A percentile compares a stretch with the other conserved stretches of the same genome.
phyloP scores from a whole-genome alignment of 805 yeast species.

The Starmerella apis region DNA sequence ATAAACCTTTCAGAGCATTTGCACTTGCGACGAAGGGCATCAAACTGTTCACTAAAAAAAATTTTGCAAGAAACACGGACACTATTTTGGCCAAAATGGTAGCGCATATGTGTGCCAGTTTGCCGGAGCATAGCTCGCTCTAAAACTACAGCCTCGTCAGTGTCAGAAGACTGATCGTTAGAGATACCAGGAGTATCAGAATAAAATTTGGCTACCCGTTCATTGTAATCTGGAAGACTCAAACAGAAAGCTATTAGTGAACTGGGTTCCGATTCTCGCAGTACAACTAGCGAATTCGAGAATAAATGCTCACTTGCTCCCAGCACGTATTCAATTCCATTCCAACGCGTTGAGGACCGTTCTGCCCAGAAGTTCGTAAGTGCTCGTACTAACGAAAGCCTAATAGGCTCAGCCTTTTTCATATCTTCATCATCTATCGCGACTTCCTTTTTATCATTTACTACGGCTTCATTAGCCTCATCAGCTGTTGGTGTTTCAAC shows the following conservation, averaged over 20 bases:
- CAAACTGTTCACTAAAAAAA: constrained; percentile 92
- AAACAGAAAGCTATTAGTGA: constrained; percentile 88
- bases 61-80: constrained; percentile 84
- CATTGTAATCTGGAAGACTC: constrained; percentile 70
- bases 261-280: constrained; percentile 93
- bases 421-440: constrained; percentile 12
- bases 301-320: constrained; percentile 76
- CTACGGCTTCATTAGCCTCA: not conserved
- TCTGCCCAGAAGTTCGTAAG: constrained; percentile 95
- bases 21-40: constrained; percentile 80
- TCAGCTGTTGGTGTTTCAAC: not conserved
- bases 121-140: constrained; percentile 68
- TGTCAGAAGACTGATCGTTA: constrained; percentile 4
- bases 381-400: constrained; percentile 59
- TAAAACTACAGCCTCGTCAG: constrained; percentile 29
- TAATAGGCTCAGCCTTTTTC: constrained; percentile 15
- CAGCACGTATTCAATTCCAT: constrained; percentile 76
- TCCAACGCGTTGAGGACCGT: constrained; percentile 90
- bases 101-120: constrained; percentile 81
- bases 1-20: constrained; percentile 64
- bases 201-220: constrained; percentile 42
- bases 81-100: constrained; percentile 78
- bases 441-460: not conserved
- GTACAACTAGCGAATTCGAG: constrained; percentile 85
- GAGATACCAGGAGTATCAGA: constrained; percentile 12